These are phyloP conservation scores for Tubosaeta sp. DNA, from an alignment of 768 basidiomycete species.

Conservation along the genomic window DNA sequence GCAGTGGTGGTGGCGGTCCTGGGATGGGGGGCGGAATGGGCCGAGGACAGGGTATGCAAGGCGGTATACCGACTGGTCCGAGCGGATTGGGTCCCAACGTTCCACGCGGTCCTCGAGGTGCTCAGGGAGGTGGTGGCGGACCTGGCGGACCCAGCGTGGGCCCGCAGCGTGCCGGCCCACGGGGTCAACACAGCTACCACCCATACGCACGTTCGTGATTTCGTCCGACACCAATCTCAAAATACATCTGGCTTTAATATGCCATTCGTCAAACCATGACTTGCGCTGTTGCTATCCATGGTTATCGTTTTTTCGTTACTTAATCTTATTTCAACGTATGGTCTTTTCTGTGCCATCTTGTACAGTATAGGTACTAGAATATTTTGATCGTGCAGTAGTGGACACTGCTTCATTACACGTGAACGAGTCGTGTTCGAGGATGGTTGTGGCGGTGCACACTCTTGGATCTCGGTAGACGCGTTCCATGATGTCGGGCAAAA, in stretches of 20 bases:
- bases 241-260: constrained; percentile 6
- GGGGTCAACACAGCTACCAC: constrained; percentile 80
- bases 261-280: constrained; percentile 4
- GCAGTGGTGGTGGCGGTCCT: constrained; percentile 29
- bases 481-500: no score
- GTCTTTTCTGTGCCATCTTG: background rate
- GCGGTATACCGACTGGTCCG: constrained; percentile 30
- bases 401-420: background rate
- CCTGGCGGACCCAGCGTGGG: constrained; percentile 57
- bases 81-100: constrained; percentile 53
- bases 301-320: background rate
- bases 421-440: no score
- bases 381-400: background rate
- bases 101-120: constrained; percentile 63
- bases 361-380: background rate
- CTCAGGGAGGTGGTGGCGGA: constrained; percentile 46
- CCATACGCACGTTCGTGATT: constrained; percentile 66
- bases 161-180: constrained; percentile 64
- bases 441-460: background rate
- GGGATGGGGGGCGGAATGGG: constrained; percentile 40
- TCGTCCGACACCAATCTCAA: constrained; percentile 8
- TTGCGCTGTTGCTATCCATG: constrained; percentile 2
- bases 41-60: constrained; percentile 36
- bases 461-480: background rate
- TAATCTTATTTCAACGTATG: background rate